Percentiles rank a stretch among this genome's conserved stretches.
Conservation (phyloP, 331 rosid genomes). For the Pyracantha coccinea region DNA sequence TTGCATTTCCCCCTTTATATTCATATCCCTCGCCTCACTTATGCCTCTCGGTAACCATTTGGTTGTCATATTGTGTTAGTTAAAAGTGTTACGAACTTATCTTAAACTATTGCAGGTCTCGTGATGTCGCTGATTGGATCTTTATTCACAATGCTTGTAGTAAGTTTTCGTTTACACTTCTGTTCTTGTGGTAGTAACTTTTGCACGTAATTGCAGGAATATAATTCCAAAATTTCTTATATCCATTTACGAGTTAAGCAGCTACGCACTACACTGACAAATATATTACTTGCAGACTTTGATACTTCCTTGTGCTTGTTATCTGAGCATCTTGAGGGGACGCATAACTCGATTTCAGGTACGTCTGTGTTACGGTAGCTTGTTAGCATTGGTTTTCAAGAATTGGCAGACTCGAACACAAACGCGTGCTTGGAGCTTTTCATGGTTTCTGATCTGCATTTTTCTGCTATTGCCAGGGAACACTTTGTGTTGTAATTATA, state of each 20-base stretch:
- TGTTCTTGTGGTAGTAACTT: background rate
- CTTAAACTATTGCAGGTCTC: slow-evolving; percentile 38
- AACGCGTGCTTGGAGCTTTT: background rate
- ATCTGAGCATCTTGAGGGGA: slow-evolving; percentile 58
- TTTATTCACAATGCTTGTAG: slow-evolving; percentile 86
- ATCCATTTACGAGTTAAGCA: background rate
- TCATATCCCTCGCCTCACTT: background rate
- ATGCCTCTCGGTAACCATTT: background rate
- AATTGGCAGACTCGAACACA: background rate
- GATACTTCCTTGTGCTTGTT: slow-evolving; percentile 90
- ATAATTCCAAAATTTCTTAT: background rate
- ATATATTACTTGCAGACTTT: slow-evolving; percentile 45
- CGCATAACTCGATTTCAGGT: slow-evolving; percentile 65
- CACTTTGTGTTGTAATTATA: slow-evolving; percentile 46
- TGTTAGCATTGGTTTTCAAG: background rate
- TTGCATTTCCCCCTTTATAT: background rate
- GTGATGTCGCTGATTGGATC: slow-evolving; percentile 94
- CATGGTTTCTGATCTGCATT: background rate
- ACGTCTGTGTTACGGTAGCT: background rate
- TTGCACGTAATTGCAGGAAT: background rate
- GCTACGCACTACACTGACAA: background rate
- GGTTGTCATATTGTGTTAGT: background rate
- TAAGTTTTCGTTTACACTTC: slow-evolving; percentile 31
- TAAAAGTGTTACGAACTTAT: background rate
- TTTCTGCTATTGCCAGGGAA: slow-evolving; percentile 32